These are phyloP conservation scores for Akanthomyces muscarius DNA, from an alignment of 2,329 filamentous ascomycete genomes.

Conservation along the genomic window DNA sequence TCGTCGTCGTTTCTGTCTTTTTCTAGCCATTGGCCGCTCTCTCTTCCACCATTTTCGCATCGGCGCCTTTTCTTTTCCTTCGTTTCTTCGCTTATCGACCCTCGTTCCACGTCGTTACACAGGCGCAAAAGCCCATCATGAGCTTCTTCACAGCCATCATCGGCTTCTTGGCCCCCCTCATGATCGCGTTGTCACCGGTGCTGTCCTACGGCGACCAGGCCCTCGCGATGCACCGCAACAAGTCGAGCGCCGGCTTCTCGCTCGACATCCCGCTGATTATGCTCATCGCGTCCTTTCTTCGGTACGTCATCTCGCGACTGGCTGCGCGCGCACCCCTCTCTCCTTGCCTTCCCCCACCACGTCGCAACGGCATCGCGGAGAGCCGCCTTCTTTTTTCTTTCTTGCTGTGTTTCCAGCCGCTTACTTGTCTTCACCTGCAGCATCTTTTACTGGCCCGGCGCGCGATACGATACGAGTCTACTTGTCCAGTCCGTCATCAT, in stretches of 20 bases:
- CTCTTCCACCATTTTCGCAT: background rate
- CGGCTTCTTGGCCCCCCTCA: conserved; percentile 57
- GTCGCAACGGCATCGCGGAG: background rate
- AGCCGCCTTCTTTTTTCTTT: background rate
- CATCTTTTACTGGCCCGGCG: conserved; percentile 67
- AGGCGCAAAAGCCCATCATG: conserved; percentile 22
- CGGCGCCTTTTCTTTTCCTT: background rate
- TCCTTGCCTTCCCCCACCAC: background rate
- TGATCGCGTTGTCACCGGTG: conserved; percentile 60
- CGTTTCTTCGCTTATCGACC: background rate
- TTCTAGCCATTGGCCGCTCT: background rate
- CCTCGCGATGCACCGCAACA: conserved; percentile 59
- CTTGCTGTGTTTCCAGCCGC: conserved; percentile 17
- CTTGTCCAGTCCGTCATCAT: conserved; percentile 63
- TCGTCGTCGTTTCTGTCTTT: background rate
- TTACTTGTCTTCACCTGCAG: conserved; percentile 32
- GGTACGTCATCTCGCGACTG: conserved; percentile 38
- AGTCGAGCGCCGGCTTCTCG: conserved; percentile 64
- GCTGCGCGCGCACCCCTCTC: background rate
- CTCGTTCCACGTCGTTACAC: background rate
- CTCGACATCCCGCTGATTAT: conserved; percentile 70
- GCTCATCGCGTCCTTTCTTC: conserved; percentile 63
- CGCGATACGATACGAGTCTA: conserved; percentile 59
- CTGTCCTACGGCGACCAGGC: conserved; percentile 64
- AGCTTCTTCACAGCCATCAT: conserved; percentile 45